These are phyloP conservation scores for Penicillium daleae DNA, from an alignment of 495 filamentous ascomycete species.

Conservation along the genomic window DNA sequence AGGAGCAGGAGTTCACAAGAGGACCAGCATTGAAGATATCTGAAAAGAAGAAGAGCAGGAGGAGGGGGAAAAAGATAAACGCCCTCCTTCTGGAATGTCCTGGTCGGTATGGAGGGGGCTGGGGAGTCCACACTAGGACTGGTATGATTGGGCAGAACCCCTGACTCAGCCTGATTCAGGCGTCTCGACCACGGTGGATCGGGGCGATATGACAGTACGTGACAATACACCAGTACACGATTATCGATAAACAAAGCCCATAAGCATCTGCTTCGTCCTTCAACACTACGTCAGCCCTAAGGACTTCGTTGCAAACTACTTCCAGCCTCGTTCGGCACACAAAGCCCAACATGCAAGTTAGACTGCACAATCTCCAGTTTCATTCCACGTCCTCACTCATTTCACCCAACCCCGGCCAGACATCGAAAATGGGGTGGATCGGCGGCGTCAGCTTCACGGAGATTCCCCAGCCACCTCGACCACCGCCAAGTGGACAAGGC, in stretches of 20 bases:
- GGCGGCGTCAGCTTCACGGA: constrained; percentile 29
- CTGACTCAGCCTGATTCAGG: constrained; percentile 26
- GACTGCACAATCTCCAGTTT: constrained; percentile 2
- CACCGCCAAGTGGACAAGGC: constrained; percentile 22
- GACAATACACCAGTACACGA: constrained; percentile 17
- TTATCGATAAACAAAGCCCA: constrained; percentile 22
- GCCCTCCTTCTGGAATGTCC: constrained; percentile 27
- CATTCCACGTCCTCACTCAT: constrained; percentile 5
- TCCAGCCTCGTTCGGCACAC: background rate
- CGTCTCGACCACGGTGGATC: constrained; percentile 22
- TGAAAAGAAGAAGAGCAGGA: constrained; percentile 16
- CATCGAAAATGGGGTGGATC: constrained; percentile 27
- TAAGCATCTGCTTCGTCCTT: background rate
- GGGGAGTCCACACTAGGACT: constrained; percentile 20
- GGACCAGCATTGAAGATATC: constrained; percentile 18
- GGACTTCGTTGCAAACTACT: background rate
- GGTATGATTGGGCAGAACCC: constrained; percentile 26
- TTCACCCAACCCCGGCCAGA: constrained; percentile 20
- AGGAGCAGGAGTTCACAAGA: constrained; percentile 3
- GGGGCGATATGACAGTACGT: constrained; percentile 21
- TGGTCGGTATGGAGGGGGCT: constrained; percentile 34
- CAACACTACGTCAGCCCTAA: constrained; percentile 1
- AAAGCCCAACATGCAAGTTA: background rate
- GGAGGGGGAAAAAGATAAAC: constrained; percentile 23
- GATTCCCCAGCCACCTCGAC: constrained; percentile 34